phyloP scores from a whole-genome alignment of 1,139 yeast genomes.

The Debaryomyces subglobosus region DNA sequence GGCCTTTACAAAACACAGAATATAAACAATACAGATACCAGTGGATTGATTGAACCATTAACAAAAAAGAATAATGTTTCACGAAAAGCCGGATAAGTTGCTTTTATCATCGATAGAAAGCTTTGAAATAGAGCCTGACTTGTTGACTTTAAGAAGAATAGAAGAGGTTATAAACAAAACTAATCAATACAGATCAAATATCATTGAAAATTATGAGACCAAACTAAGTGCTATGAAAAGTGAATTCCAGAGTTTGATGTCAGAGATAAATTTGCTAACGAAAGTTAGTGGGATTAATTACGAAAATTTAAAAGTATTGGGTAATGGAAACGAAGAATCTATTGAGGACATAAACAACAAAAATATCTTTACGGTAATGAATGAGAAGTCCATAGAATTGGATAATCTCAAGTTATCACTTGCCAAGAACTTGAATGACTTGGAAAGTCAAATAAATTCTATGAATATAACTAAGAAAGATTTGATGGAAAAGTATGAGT shows the following conservation, averaged over 20 bases:
- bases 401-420: conserved; percentile 56
- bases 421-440: conserved; percentile 59
- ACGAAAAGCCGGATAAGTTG: conserved; percentile 41
- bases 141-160: conserved; percentile 51
- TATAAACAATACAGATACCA: conserved; percentile 1
- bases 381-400: conserved; percentile 34
- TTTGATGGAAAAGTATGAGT: conserved; percentile 35
- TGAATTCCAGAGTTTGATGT: conserved; percentile 19
- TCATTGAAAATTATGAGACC: conserved; percentile 25
- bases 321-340: conserved; percentile 9
- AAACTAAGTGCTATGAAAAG: conserved; percentile 25
- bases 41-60: not conserved
- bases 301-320: conserved; percentile 16
- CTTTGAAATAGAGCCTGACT: conserved; percentile 57
- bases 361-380: conserved; percentile 31
- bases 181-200: conserved; percentile 27
- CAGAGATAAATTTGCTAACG: conserved; percentile 28
- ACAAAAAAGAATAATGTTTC: conserved; percentile 20
- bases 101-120: conserved; percentile 47
- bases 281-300: conserved; percentile 22
- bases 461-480: conserved; percentile 46
- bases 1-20: not conserved
- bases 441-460: conserved; percentile 55
- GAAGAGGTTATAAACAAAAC: conserved; percentile 38
- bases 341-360: conserved; percentile 14